Conservation (phyloP, 805 yeast species). For the Peterozyma toletana region DNA sequence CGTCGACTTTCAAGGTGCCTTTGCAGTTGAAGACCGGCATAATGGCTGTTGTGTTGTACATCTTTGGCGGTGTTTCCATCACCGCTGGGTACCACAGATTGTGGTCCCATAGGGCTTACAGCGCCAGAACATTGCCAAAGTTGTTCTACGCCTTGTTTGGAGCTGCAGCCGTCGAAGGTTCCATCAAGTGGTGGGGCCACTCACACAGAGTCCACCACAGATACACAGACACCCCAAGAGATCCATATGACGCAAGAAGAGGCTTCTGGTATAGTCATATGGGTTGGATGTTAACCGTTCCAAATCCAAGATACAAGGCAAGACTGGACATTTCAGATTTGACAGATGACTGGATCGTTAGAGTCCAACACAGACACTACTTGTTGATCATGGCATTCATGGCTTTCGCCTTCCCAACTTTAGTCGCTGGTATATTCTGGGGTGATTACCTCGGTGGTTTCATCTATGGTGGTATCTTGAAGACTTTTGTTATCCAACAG, state of each 20-base stretch:
- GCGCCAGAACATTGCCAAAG: slow-evolving; percentile 53
- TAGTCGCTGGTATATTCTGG: slow-evolving; percentile 48
- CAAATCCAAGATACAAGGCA: slow-evolving; percentile 77
- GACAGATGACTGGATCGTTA: slow-evolving; percentile 70
- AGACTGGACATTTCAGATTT: slow-evolving; percentile 78
- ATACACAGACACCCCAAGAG: slow-evolving; percentile 77
- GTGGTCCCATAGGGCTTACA: slow-evolving; percentile 71
- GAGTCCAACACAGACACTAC: slow-evolving; percentile 78
- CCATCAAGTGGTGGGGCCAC: slow-evolving; percentile 87
- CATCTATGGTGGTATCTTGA: slow-evolving; percentile 66
- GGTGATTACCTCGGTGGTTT: slow-evolving; percentile 68
- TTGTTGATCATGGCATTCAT: slow-evolving; percentile 50
- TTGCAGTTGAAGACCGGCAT: slow-evolving; percentile 39
- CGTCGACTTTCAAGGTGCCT: slow-evolving; percentile 35
- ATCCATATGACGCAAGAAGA: slow-evolving; percentile 79
- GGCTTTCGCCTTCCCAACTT: slow-evolving; percentile 57
- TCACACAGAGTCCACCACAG: slow-evolving; percentile 82
- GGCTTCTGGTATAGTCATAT: slow-evolving; percentile 82
- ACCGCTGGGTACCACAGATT: slow-evolving; percentile 83
- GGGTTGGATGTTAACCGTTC: slow-evolving; percentile 80
- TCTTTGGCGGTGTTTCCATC: slow-evolving; percentile 63
- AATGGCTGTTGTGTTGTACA: slow-evolving; percentile 45
- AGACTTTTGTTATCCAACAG: slow-evolving; percentile 69
- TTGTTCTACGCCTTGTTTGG: slow-evolving; percentile 70
- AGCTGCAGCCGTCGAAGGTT: slow-evolving; percentile 78